Conservation (phyloP, 805 yeast genomes). For the Lipomyces starkeyi region DNA sequence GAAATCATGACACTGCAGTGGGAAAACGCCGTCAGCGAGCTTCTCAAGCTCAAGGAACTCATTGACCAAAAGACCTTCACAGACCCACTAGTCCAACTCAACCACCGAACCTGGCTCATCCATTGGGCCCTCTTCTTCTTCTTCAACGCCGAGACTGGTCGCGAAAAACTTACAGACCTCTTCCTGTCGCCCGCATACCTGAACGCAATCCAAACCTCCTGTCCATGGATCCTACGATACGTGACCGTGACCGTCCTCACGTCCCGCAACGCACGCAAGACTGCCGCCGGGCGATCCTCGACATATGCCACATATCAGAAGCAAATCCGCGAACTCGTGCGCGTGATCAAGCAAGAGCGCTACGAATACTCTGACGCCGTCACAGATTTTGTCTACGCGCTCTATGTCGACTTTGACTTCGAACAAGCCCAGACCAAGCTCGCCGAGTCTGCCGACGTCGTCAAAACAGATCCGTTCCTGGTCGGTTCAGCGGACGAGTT, state of each 20-base stretch:
- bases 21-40: slow-evolving; percentile 60
- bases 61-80: slow-evolving; percentile 59
- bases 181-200: slow-evolving; percentile 65
- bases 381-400: slow-evolving; percentile 59
- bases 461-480: slow-evolving; percentile 65
- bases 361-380: slow-evolving; percentile 72
- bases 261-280: slow-evolving; percentile 42
- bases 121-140: slow-evolving; percentile 73
- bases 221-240: slow-evolving; percentile 75
- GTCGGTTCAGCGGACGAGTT: slow-evolving; percentile 51
- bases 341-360: slow-evolving; percentile 63
- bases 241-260: slow-evolving; percentile 64
- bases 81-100: slow-evolving; percentile 63
- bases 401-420: slow-evolving; percentile 66
- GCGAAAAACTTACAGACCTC: slow-evolving; percentile 61
- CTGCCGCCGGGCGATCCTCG: slow-evolving; percentile 38
- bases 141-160: slow-evolving; percentile 59
- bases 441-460: slow-evolving; percentile 54
- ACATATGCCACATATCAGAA: slow-evolving; percentile 52
- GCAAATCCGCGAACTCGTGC: slow-evolving; percentile 62
- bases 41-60: slow-evolving; percentile 60
- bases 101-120: slow-evolving; percentile 69
- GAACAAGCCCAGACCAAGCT: slow-evolving; percentile 58
- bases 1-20: slow-evolving; percentile 61
- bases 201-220: slow-evolving; percentile 70